phyloP scores from a whole-genome alignment of 176 grass and related monocot species.

The Oryza glaberrima region DNA sequence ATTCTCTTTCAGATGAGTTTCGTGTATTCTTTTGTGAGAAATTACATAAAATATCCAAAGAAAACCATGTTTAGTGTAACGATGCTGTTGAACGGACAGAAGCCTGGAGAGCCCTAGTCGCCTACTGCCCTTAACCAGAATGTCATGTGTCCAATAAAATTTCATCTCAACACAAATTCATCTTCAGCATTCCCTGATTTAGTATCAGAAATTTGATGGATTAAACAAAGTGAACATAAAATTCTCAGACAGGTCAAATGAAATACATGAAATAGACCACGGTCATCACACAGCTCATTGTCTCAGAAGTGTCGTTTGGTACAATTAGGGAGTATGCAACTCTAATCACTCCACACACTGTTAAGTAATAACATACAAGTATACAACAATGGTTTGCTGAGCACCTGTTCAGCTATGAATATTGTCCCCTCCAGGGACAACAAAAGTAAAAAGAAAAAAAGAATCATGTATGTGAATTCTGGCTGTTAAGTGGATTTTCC shows the following conservation, averaged over 20 bases:
- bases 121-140: not conserved
- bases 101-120: no score
- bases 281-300: slow-evolving; percentile 6
- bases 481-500: slow-evolving; percentile 7
- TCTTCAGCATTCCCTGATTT: not conserved
- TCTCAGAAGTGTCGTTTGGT: slow-evolving; percentile 19
- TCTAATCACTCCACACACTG: slow-evolving; percentile 43
- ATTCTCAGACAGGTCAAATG: not conserved
- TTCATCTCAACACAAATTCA: not conserved
- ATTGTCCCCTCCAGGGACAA: slow-evolving; percentile 43
- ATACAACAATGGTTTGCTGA: slow-evolving; percentile 55
- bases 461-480: slow-evolving; percentile 50
- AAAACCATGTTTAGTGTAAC: no score
- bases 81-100: no score
- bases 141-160: not conserved
- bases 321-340: slow-evolving; percentile 44
- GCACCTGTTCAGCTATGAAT: slow-evolving; percentile 43
- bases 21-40: not conserved
- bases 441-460: slow-evolving; percentile 53
- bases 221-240: not conserved
- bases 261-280: not conserved
- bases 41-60: not conserved
- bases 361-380: slow-evolving; percentile 46
- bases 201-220: not conserved
- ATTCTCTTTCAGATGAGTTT: not conserved